phyloP scores from a whole-genome alignment of 2,329 filamentous ascomycete species.

The Hymenoscyphus infarciens region DNA sequence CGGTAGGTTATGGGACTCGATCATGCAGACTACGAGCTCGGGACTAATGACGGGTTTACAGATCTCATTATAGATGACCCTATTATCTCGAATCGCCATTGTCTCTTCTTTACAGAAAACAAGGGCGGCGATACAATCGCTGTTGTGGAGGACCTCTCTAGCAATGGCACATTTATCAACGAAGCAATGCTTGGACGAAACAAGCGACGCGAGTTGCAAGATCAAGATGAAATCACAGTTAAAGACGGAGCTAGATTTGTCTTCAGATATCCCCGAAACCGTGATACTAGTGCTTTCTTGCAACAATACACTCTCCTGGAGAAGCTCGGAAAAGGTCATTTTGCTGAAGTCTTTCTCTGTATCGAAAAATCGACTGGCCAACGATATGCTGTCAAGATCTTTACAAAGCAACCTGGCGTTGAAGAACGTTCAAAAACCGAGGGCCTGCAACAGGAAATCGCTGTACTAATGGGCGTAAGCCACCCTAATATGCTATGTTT shows the following conservation, averaged over 20 bases:
- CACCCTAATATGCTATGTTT: constrained; percentile 90
- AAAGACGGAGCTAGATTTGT: constrained; percentile 82
- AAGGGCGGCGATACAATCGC: constrained; percentile 60
- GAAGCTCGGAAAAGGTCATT: constrained; percentile 90
- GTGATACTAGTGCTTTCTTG: constrained; percentile 71
- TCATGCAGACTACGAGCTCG: constrained; percentile 4
- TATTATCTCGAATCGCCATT: constrained; percentile 85
- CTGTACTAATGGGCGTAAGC: constrained; percentile 93
- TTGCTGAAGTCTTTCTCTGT: constrained; percentile 89
- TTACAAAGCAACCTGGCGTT: constrained; percentile 78
- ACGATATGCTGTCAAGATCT: constrained; percentile 89
- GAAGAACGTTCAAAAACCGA: constrained; percentile 83
- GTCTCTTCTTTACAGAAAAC: constrained; percentile 62
- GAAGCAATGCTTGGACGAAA: constrained; percentile 88
- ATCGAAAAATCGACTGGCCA: constrained; percentile 80
- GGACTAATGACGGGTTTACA: constrained; percentile 29
- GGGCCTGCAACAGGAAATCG: constrained; percentile 90
- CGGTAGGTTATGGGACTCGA: constrained; percentile 53
- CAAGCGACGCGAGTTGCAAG: constrained; percentile 80
- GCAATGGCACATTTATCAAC: constrained; percentile 95
- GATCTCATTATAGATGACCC: constrained; percentile 73
- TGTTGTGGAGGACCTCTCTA: constrained; percentile 88
- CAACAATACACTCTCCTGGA: constrained; percentile 83
- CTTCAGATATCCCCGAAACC: constrained; percentile 80
- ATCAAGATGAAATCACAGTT: constrained; percentile 87